These are phyloP conservation scores for Plantago lanceolata DNA, from an alignment of 305 asterid species.

Conservation along the genomic window DNA sequence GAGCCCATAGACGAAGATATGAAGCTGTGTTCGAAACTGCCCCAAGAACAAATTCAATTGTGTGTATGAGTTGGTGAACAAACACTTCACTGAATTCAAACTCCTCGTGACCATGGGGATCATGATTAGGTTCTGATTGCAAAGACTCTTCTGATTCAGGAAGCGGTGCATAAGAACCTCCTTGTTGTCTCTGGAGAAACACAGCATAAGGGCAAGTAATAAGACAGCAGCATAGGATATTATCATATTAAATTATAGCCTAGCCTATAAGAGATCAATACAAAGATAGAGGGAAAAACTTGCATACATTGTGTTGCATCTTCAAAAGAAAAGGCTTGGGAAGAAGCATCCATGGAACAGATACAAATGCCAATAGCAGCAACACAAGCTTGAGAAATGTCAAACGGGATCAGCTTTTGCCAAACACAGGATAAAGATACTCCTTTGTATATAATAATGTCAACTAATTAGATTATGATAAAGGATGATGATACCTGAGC, in stretches of 20 bases:
- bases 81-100: conserved; percentile 87
- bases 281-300: conserved; percentile 19
- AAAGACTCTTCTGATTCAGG: conserved; percentile 39
- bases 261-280: conserved; percentile 13
- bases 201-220: conserved; percentile 44
- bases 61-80: conserved; percentile 91
- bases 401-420: not conserved
- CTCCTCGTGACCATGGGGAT: conserved; percentile 82
- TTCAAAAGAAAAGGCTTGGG: conserved; percentile 87
- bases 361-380: conserved; percentile 59
- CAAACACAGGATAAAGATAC: not conserved
- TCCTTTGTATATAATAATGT: conserved; percentile 11
- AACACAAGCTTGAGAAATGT: conserved; percentile 55
- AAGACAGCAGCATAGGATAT: conserved; percentile 4
- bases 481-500: conserved; percentile 44
- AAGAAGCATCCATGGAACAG: conserved; percentile 95
- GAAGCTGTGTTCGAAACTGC: conserved; percentile 97
- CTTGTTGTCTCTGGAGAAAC: too few relatives aligned
- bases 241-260: conserved; percentile 7
- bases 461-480: conserved; percentile 1
- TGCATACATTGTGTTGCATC: conserved; percentile 59
- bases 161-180: conserved; percentile 1
- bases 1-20: conserved; percentile 97
- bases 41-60: conserved; percentile 93
- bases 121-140: conserved; percentile 57